Evolutionary conservation across 139 green algal species (phyloP), one percentile per base, ranked within the genome.

Genomic region (Pleodorina starrii): DNA sequence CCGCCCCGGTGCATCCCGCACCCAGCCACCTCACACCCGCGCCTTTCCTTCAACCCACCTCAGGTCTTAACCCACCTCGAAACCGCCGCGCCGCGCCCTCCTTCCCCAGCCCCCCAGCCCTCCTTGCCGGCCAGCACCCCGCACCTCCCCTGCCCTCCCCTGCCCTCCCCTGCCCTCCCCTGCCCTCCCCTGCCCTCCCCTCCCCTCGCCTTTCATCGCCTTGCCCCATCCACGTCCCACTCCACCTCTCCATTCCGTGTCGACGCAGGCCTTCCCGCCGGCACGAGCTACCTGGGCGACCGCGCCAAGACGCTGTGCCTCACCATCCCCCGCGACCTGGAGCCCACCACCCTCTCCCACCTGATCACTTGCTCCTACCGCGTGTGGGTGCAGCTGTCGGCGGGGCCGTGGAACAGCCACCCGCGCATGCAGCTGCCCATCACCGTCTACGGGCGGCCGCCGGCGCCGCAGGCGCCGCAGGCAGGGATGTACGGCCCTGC

Each of bases 351-450:
- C 0, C 3, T 23, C 0, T 11, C 16, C 17, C 6, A 1, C 32
- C 35, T 71, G 2, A 36, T 84, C 27, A 54, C 32, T n/a, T 84
- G 77, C 50, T 25, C 77, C 35, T 84, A 84, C 77, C 17, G 35
- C 32, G 32, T 23, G 5, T 40, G 14, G n/a, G 77, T 84, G 77
- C 12, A 66, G 77, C 29, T 84, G 19, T 48, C 50, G 6, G 75
- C 75, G 43, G 44, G 38, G 25, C 7, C 29, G 25, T 40, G 60
- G 43, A 42, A 23, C 27, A 63, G 5, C 42, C 11, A 40, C 42
- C 43, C 74, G 27, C 74, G 74, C 43, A 17, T 82, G 43, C 27
- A 35, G 1, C n/a, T 84, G n/a, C 75, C 75, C 7, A 12, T 84
- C 43, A 48, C 48, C 2, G 1, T 84, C 25, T 32, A 68, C 48